Evolutionary conservation across 352 stramenopile species (phyloP), one percentile per base, ranked within the genome.

Genomic region (Phytophthora podocarpi): DNA sequence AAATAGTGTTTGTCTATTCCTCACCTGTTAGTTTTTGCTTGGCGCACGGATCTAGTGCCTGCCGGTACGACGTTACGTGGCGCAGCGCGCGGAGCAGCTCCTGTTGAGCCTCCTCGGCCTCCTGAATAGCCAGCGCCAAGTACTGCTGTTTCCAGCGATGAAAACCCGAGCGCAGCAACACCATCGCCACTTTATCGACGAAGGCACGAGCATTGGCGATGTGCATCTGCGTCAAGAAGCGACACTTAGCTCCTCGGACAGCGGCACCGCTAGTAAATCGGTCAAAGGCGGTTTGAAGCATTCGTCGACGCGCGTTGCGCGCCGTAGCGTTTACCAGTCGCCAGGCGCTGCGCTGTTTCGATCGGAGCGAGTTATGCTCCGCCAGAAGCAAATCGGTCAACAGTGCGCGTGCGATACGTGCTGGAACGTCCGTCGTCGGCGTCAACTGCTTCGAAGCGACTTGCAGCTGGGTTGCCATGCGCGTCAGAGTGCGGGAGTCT

Each of bases 61-160:
- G 67, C 5, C 74, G 69, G 47, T 80, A 79, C n/a, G 59, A 74
- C 23, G 69, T 53, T 11, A 72, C 66, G 31, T 78, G 64, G 18
- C 64, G 64, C 18, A 91, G 63, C 2, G 71, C 71, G 1, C 47
- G 60, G 5, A 87, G 61, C 18, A 91, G 66, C n/a, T 84, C 61
- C 4, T 70, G 43, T 20, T 89, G 67, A 2, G 76, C 68, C 4
- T 56, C 51, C 32, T 87, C 67, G 7, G 78, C 82, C 26, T 81
- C 56, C 15, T 59, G 28, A 13, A 86, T 59, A n/a, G 82, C 82
- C 7, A 54, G 13, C 4, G 51, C 50, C 15, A 91, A 46, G 68
- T 83, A 86, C 61, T 72, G 67, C 15, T 35, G 18, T 52, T 87
- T 89, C 82, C 82, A 91, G 36, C 45, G 24, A 10, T 54, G 32